These are phyloP conservation scores for Penicillium palitans DNA, from an alignment of 2,329 filamentous ascomycete genomes.

Conservation along the genomic window DNA sequence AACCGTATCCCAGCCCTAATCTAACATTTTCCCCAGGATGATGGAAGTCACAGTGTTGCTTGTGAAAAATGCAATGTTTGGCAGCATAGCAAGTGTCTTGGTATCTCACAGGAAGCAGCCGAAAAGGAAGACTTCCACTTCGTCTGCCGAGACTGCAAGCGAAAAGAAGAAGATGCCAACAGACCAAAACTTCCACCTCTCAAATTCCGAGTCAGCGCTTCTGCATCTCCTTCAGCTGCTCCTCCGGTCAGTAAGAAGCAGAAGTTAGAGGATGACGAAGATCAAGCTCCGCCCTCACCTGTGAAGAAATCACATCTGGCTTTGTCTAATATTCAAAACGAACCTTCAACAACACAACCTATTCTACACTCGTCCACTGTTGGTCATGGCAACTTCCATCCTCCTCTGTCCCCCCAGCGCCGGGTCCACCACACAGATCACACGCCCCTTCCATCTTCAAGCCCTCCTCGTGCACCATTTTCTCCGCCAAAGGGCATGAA, in stretches of 20 bases:
- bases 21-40: constrained; percentile 58
- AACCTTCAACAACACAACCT: constrained; percentile 23
- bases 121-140: constrained; percentile 87
- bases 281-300: constrained; percentile 23
- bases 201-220: constrained; percentile 57
- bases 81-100: constrained; percentile 94
- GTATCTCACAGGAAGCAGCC: constrained; percentile 73
- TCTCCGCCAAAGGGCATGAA: constrained; percentile 37
- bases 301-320: constrained; percentile 26
- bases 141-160: constrained; percentile 75
- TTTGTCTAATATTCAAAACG: constrained; percentile 24
- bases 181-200: constrained; percentile 63
- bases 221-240: constrained; percentile 47
- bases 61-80: constrained; percentile 94
- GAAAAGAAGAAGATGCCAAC: constrained; percentile 62
- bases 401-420: constrained; percentile 34
- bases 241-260: constrained; percentile 23
- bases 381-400: constrained; percentile 18
- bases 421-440: constrained; percentile 27
- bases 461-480: constrained; percentile 32
- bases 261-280: constrained; percentile 19
- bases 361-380: constrained; percentile 12
- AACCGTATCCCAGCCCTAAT: constrained; percentile 3
- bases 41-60: constrained; percentile 88
- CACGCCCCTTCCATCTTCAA: constrained; percentile 24